Conservation (phyloP, 306 rosid genomes). For the Dalbergia oliveri region DNA sequence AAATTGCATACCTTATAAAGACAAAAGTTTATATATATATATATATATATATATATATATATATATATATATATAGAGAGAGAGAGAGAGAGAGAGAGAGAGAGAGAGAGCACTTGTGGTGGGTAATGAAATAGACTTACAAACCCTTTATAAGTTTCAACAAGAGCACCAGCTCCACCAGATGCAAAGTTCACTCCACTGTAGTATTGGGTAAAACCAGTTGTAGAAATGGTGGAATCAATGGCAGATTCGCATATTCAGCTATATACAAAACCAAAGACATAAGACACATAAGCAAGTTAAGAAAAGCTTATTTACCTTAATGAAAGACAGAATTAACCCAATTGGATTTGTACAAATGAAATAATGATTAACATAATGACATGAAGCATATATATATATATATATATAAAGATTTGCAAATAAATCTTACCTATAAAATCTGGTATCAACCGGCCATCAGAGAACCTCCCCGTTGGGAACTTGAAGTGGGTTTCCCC, state of each 20-base stretch:
- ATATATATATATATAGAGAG: too few species aligned
- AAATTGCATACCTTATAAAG: too few species aligned
- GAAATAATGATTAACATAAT: too few species aligned
- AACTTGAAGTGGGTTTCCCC: constrained; percentile 78
- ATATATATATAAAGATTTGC: constrained; percentile 25
- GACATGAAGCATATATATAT: constrained; percentile 5
- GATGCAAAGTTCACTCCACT: constrained; percentile 93
- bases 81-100: too few species aligned
- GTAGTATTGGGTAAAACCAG: constrained; percentile 59
- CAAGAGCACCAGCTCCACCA: constrained; percentile 89
- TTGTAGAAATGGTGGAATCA: constrained; percentile 77
- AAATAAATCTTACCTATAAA: constrained; percentile 63
- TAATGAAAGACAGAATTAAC: constrained; percentile 36
- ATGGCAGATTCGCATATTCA: constrained; percentile 76
- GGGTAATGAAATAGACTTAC: constrained; percentile 52
- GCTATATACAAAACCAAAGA: constrained; percentile 49
- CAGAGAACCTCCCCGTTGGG: constrained; percentile 93
- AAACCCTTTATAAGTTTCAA: constrained; percentile 79
- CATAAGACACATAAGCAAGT: neutral
- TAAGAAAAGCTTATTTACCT: neutral
- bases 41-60: too few species aligned
- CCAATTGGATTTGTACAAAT: constrained; percentile 19
- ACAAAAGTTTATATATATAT: too few species aligned
- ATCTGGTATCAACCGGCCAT: constrained; percentile 87
- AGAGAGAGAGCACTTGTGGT: too few species aligned